Evolutionary conservation across 345 rosid genomes (phyloP).

Genomic region (Melaleuca alternifolia): DNA sequence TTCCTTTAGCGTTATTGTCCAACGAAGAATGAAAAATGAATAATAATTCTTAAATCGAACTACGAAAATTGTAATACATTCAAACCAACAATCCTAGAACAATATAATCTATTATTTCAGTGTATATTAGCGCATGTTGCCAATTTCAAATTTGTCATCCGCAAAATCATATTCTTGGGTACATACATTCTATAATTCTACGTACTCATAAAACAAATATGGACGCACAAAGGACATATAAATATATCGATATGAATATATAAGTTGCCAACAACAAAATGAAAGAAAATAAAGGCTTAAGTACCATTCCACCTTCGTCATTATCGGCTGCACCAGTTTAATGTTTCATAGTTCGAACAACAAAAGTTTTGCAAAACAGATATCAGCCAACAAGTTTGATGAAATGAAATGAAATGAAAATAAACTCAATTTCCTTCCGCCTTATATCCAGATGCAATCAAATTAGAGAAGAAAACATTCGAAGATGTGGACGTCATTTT

Average conservation of each 20-base stretch:
- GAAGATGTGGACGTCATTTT: too few relatives aligned
- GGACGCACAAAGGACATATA: not conserved
- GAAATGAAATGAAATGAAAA: not conserved
- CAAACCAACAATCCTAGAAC: too few relatives aligned
- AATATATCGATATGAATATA: not conserved
- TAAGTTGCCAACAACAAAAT: not conserved
- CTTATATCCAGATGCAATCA: not conserved
- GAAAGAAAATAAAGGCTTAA: not conserved
- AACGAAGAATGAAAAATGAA: not conserved
- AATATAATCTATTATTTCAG: too few relatives aligned
- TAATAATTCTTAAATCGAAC: not conserved
- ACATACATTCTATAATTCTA: not conserved
- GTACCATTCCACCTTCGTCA: not conserved
- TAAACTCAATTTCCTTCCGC: not conserved
- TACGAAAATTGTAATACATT: not conserved
- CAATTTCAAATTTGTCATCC: not conserved
- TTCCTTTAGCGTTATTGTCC: not conserved
- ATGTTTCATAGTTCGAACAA: not conserved
- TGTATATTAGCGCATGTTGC: not conserved
- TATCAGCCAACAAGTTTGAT: not conserved
- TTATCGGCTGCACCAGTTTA: not conserved
- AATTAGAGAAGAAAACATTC: too few relatives aligned
- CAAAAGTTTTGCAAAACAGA: too few relatives aligned
- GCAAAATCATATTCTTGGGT: not conserved
- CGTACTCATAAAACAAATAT: not conserved